Evolutionary conservation across 768 basidiomycete species (phyloP).

Genomic region (Leccinum variicolor): DNA sequence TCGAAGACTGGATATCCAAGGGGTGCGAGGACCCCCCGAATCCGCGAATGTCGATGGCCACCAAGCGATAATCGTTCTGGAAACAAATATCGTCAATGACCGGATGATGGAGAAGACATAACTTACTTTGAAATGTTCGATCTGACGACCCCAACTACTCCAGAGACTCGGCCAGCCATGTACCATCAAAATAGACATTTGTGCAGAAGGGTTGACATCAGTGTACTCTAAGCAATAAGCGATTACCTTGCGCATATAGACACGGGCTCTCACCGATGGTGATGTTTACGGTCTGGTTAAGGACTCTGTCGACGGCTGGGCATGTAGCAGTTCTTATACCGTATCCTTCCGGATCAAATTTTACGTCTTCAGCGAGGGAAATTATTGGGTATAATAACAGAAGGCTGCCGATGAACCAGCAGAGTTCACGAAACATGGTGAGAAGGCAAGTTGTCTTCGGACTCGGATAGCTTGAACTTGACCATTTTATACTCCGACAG

Average conservation of each 20-base stretch:
- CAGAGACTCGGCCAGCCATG: slow-evolving; percentile 81
- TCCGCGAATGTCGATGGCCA: slow-evolving; percentile 64
- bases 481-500: neutral
- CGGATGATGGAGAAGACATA: too few relatives aligned
- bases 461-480: neutral
- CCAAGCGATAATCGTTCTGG: slow-evolving; percentile 57
- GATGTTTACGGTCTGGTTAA: slow-evolving; percentile 35
- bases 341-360: slow-evolving; percentile 41
- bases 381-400: neutral
- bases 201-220: slow-evolving; percentile 54
- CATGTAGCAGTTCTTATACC: slow-evolving; percentile 36
- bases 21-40: slow-evolving; percentile 69
- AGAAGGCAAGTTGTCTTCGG: neutral
- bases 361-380: neutral
- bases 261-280: slow-evolving; percentile 41
- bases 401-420: neutral
- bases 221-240: slow-evolving; percentile 48
- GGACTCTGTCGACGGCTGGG: slow-evolving; percentile 39
- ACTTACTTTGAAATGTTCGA: slow-evolving; percentile 57
- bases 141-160: slow-evolving; percentile 73
- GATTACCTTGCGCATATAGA: slow-evolving; percentile 5
- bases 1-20: slow-evolving; percentile 56
- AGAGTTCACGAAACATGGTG: neutral
- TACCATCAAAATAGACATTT: slow-evolving; percentile 58
- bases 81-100: neutral